A percentile compares a stretch with the other conserved stretches of the same genome.
Evolutionary conservation across 345 rosid species (phyloP).

Genomic region (Eucalyptus curtisii): DNA sequence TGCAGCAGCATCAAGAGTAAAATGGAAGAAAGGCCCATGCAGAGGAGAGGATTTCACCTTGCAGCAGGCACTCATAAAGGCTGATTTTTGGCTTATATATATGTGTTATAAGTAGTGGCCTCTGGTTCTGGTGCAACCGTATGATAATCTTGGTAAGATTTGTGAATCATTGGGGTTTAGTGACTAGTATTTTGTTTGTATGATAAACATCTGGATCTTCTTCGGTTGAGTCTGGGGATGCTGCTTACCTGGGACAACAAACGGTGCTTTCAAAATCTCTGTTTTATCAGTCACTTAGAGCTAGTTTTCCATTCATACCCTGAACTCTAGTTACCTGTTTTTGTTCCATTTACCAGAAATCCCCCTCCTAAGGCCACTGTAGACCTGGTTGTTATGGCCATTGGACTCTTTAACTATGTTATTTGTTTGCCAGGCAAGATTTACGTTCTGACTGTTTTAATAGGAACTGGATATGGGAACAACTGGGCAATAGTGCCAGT

Average conservation of each 20-base stretch:
- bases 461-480: conserved; percentile 48
- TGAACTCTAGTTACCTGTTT: neutral
- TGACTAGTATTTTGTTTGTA: conserved; percentile 47
- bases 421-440: conserved; percentile 52
- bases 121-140: conserved; percentile 65
- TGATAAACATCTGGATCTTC: conserved; percentile 78
- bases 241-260: conserved; percentile 58
- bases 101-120: conserved; percentile 44
- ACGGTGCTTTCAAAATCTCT: conserved; percentile 11
- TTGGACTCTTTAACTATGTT: conserved; percentile 39
- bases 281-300: neutral
- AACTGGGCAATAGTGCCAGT: conserved; percentile 52
- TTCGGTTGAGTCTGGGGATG: conserved; percentile 83
- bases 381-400: conserved; percentile 44
- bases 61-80: conserved; percentile 46
- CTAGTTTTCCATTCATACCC: neutral
- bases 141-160: conserved; percentile 71
- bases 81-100: conserved; percentile 62
- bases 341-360: conserved; percentile 16
- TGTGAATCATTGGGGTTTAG: conserved; percentile 47
- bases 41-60: conserved; percentile 78
- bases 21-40: conserved; percentile 38
- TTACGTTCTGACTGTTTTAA: conserved; percentile 36
- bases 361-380: conserved; percentile 38
- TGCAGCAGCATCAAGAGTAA: conserved; percentile 50